These are phyloP conservation scores for Gracilariopsis chorda DNA, from an alignment of 23 red algal species.

Conservation along the genomic window DNA sequence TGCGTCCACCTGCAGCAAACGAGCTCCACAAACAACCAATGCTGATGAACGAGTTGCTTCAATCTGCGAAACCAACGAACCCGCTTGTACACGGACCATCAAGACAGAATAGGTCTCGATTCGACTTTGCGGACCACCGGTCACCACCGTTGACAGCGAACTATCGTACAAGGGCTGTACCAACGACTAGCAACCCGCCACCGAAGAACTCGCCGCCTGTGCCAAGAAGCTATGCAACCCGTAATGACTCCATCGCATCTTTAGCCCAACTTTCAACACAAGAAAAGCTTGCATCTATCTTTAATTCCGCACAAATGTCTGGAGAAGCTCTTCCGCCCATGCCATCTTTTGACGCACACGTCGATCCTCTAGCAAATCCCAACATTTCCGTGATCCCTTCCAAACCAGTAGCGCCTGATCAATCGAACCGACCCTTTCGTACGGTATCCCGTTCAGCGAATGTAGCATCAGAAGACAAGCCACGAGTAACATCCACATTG, in stretches of 20 bases:
- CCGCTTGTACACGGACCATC: not conserved
- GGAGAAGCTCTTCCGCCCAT: conserved; percentile 44
- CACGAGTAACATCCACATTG: not conserved
- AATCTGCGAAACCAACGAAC: not conserved
- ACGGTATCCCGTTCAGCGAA: not conserved
- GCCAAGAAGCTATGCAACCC: not conserved
- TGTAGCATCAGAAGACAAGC: not conserved
- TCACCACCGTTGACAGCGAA: not conserved
- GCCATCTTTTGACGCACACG: conserved; percentile 27
- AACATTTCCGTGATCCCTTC: conserved; percentile 12
- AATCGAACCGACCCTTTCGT: conserved; percentile 2
- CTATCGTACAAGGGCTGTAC: not conserved
- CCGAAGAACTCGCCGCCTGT: not conserved
- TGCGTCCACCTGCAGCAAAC: not conserved
- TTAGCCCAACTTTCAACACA: conserved; percentile 52
- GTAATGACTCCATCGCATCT: not conserved
- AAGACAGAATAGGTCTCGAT: conserved; percentile 39
- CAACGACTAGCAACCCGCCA: not conserved
- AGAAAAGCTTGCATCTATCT: conserved; percentile 64
- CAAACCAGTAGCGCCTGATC: not conserved
- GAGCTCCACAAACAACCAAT: not conserved
- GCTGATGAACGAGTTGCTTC: not conserved
- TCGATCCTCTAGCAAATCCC: conserved; percentile 6
- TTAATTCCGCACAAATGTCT: conserved; percentile 43
- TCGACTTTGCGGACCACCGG: conserved; percentile 46